phyloP scores from a whole-genome alignment of 306 rosid genomes.

The Castanospermum australe region DNA sequence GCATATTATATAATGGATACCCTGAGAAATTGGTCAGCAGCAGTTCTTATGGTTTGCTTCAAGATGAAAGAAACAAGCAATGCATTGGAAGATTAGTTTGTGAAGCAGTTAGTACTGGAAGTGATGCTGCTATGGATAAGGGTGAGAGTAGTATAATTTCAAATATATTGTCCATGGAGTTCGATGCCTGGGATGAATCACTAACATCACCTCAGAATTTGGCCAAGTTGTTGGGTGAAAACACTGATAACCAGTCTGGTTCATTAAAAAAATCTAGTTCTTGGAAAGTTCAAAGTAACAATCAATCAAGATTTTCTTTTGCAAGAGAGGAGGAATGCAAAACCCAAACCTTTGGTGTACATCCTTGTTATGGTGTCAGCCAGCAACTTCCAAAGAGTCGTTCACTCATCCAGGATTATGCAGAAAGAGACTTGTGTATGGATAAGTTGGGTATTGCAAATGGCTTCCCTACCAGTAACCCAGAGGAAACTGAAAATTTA shows the following conservation, averaged over 20 bases:
- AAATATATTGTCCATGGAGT: slow-evolving; percentile 82
- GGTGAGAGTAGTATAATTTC: slow-evolving; percentile 93
- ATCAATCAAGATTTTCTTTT: slow-evolving; percentile 87
- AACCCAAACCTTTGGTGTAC: slow-evolving; percentile 48
- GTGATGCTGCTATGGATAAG: slow-evolving; percentile 49
- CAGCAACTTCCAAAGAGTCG: slow-evolving; percentile 48
- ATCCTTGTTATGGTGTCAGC: slow-evolving; percentile 42
- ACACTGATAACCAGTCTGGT: slow-evolving; percentile 47
- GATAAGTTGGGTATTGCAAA: slow-evolving; percentile 51
- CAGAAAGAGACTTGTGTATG: slow-evolving; percentile 50
- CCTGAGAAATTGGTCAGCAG: slow-evolving; percentile 44
- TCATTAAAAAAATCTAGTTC: slow-evolving; percentile 53
- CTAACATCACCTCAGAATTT: slow-evolving; percentile 63
- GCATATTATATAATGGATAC: slow-evolving; percentile 47
- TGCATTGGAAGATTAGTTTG: slow-evolving; percentile 41
- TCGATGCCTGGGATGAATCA: slow-evolving; percentile 69
- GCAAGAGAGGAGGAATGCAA: slow-evolving; percentile 81
- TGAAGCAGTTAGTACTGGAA: slow-evolving; percentile 46
- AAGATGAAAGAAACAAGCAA: slow-evolving; percentile 48
- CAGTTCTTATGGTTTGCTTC: slow-evolving; percentile 50
- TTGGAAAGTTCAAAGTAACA: slow-evolving; percentile 68
- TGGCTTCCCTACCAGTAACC: slow-evolving; percentile 46
- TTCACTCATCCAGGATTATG: slow-evolving; percentile 49
- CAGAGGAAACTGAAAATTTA: slow-evolving; percentile 54
- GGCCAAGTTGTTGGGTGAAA: slow-evolving; percentile 62